Evolutionary conservation across 805 yeast species (phyloP), one percentile per base, ranked within the genome.

Genomic region (Ogataea paradorogensis): DNA sequence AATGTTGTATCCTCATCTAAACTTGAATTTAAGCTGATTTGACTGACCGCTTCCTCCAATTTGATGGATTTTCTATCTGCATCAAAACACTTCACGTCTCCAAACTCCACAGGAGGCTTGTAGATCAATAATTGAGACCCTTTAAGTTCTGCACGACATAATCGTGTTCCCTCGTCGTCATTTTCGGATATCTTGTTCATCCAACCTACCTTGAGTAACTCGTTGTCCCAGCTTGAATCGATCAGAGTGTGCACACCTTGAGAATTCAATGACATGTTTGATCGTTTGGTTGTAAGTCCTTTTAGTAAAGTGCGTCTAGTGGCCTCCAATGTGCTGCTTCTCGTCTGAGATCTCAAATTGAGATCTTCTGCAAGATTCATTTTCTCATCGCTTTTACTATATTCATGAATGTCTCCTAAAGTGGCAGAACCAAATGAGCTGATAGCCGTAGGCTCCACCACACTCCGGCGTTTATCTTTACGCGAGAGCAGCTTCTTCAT

Each of bases 51-150:
- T 11, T 18, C 15, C 5, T 30, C 44, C 16, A 20, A 16, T 8
- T 35, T 24, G 5, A 34, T 11, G 1, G 41, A 15, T 15, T 32
- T 30, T 14, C 30, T 38, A 3, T 30, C 30, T 7, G 47, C 37
- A 11, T 39, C 50, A 45, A 71, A 68, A 31, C 55, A 56, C 36
- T 56, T 62, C 30, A 63, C 58, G 43, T 50, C 71, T 21, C 65
- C 71, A 20, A 78, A 40, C 20, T 67, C 78, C 18, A 66, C 60
- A 2, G 73, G 81, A 26, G 78, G 71, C 57, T 77, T 82, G 65
- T 75, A 84, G 13, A 89, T 59, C 38, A 70, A 68, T 37, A 89
- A 62, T 30, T 69, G 67, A 2, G 89, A 76, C 14, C 95, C 95
- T 51, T 72, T 76, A 42, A 89, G 63, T 52, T 80, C 86, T 0